Evolutionary conservation across 306 rosid genomes (phyloP), one percentile per base, ranked within the genome.

Genomic region (Gastrolobium bilobum): DNA sequence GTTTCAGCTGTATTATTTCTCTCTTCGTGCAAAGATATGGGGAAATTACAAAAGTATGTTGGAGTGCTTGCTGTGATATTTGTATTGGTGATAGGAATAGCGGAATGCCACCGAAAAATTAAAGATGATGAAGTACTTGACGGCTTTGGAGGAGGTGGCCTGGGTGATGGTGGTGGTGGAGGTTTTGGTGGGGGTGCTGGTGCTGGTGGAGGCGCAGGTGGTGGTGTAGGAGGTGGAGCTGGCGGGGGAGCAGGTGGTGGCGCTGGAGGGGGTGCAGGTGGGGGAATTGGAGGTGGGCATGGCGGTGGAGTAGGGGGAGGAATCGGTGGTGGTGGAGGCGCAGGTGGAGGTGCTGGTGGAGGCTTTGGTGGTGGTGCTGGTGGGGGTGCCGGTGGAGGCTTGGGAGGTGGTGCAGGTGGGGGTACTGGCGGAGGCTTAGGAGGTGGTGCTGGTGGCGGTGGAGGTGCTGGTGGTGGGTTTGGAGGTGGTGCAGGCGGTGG

Each of bases 161-260:
- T 42, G 0, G 68, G 85, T 34, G 38, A 38, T 3, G 82, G 81
- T 29, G 80, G 68, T 11, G 78, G 71, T 72, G 47, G 5, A 1
- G 88, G 81, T 0, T 56, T 63, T 3, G 86, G 81, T 5, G 76
- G 66, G 13, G 73, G 58, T 35, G 77, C 48, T 3, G 86, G 86
- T 1, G 80, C 80, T 0, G 86, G 82, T 0, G 40, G 13, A 4
- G 86, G 86, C 2, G 39, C 9, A 3, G 48, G 62, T 6, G 51
- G 30, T 15, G 42, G 61, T 3, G 7, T 46, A 5, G 30, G 58
- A 5, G 34, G 40, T 0, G 85, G 85, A 3, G 13, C 4, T 14
- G 90, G 87, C 6, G 84, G 68, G 0, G 87, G 91, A 0, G 30
- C 2, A 0, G 91, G 90, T 9, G 91, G 79, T 0, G 90, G 91